Evolutionary conservation across 2,329 filamentous ascomycete species (phyloP).

Genomic region (Exophiala alcalophila): DNA sequence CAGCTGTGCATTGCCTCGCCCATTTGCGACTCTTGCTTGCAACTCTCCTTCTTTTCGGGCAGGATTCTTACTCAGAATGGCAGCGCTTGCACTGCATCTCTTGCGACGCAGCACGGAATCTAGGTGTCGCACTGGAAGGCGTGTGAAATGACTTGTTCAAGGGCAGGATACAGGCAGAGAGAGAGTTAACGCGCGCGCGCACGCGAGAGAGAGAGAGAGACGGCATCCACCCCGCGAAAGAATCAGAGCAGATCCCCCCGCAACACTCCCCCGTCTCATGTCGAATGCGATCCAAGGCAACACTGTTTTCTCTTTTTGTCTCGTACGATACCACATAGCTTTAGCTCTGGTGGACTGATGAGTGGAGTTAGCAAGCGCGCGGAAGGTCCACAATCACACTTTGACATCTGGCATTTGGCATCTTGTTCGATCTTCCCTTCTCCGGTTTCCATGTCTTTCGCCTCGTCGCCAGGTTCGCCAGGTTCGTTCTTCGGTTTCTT

Average conservation of each 20-base stretch:
- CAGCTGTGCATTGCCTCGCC: slow-evolving; percentile 18
- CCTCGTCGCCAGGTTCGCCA: too few species aligned
- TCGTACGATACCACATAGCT: slow-evolving; percentile 30
- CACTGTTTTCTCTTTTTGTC: slow-evolving; percentile 26
- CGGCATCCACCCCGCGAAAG: slow-evolving; percentile 1
- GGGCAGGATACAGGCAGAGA: slow-evolving; percentile 20
- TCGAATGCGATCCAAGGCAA: slow-evolving; percentile 24
- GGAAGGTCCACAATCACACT: slow-evolving; percentile 26
- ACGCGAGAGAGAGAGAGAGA: slow-evolving; percentile 9
- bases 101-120: slow-evolving; percentile 19
- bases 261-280: slow-evolving; percentile 15
- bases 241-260: slow-evolving; percentile 11
- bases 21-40: slow-evolving; percentile 18
- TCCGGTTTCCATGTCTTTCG: not conserved
- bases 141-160: slow-evolving; percentile 23
- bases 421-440: not conserved
- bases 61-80: slow-evolving; percentile 19
- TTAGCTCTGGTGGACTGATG: slow-evolving; percentile 27
- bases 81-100: slow-evolving; percentile 16
- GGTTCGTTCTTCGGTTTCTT: too few species aligned
- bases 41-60: slow-evolving; percentile 15
- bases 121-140: slow-evolving; percentile 21
- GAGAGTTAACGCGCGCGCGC: too few species aligned
- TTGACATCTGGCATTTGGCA: slow-evolving; percentile 17
- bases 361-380: slow-evolving; percentile 29